Percentiles rank a stretch among this genome's conserved stretches.
Evolutionary conservation across 176 grass and related monocot species (phyloP).

Genomic region (Avena atlantica): DNA sequence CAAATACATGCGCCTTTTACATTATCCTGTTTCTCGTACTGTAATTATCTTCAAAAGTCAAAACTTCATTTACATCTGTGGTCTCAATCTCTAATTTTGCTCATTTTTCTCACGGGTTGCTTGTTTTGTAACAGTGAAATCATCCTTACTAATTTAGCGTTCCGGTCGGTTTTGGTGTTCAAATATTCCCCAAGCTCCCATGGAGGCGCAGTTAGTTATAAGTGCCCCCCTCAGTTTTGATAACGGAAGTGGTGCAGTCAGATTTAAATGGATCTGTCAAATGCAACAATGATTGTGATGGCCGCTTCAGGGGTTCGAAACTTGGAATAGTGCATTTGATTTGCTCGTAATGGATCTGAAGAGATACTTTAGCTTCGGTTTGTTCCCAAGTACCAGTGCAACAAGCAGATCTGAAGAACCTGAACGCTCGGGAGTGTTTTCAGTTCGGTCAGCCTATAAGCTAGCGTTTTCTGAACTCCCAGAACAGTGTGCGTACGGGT

Average conservation of each 20-base stretch:
- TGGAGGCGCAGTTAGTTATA: neutral
- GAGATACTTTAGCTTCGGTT: neutral
- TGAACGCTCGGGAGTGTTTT: no score
- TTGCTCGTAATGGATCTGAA: neutral
- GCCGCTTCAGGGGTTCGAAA: neutral
- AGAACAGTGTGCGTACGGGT: no score
- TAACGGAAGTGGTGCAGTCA: neutral
- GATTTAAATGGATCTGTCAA: neutral
- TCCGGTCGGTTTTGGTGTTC: neutral
- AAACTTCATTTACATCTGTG: no score
- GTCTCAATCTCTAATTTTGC: neutral
- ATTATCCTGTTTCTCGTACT: neutral
- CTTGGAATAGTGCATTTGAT: neutral
- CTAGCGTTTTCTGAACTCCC: no score
- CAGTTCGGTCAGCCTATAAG: no score
- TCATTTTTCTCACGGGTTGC: neutral
- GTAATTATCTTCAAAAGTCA: slow-evolving; percentile 1
- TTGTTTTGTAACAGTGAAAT: neutral
- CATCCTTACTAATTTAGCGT: neutral
- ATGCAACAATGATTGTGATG: neutral
- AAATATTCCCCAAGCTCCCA: neutral
- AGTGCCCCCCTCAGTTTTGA: neutral
- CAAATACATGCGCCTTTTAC: neutral
- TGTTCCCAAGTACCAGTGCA: neutral
- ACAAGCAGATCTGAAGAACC: neutral